These are phyloP conservation scores for Liquidambar formosana DNA, from an alignment of 164 flowering plant genomes.

Conservation along the genomic window DNA sequence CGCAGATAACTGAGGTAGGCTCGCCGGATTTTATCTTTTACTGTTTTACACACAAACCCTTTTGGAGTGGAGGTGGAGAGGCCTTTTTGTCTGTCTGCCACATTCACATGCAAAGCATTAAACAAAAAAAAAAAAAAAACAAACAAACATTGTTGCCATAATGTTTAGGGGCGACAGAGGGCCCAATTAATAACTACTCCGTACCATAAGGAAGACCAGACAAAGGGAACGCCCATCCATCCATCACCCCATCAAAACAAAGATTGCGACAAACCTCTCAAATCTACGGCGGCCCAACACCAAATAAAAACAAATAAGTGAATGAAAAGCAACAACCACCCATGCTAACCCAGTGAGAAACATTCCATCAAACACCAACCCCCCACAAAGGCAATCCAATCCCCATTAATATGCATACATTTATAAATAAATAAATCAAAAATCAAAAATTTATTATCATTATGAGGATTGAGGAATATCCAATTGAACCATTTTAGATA, in stretches of 20 bases:
- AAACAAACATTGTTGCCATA: slow-evolving; percentile 17
- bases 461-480: background rate
- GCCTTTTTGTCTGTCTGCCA: slow-evolving; percentile 40
- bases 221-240: background rate
- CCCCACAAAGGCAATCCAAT: background rate
- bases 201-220: slow-evolving; percentile 1
- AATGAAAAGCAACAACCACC: background rate
- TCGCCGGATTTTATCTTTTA: no score
- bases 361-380: slow-evolving; percentile 10
- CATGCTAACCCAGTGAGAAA: slow-evolving; percentile 2
- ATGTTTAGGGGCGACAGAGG: slow-evolving; percentile 4
- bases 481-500: slow-evolving; percentile 1
- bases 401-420: background rate
- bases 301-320: background rate
- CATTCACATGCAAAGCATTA: slow-evolving; percentile 13
- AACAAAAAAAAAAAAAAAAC: no score
- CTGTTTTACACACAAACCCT: background rate
- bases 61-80: no score
- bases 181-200: slow-evolving; percentile 8
- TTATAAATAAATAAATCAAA: background rate
- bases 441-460: background rate
- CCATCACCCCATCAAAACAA: no score
- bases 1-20: no score
- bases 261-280: slow-evolving; percentile 15
- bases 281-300: background rate